These are phyloP conservation scores for Psilocybe cubensis DNA, from an alignment of 768 basidiomycete genomes.

Conservation along the genomic window DNA sequence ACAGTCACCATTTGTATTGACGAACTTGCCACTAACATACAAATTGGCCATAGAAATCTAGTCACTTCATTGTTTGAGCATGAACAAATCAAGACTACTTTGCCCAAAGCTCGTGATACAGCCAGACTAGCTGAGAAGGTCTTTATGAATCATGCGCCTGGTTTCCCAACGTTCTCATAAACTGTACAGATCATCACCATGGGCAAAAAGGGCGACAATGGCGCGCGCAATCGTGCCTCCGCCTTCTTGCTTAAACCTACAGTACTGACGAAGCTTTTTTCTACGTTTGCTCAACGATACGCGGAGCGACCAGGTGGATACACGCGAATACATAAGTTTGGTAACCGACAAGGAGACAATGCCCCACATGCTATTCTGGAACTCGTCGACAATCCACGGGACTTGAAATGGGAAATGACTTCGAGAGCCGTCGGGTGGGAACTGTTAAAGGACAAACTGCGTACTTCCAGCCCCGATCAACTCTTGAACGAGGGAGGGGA, in stretches of 20 bases:
- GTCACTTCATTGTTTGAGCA: conserved; percentile 94
- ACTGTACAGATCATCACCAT: conserved; percentile 79
- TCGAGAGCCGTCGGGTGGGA: conserved; percentile 90
- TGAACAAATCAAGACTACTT: conserved; percentile 93
- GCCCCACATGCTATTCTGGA: conserved; percentile 92
- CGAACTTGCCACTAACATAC: background rate
- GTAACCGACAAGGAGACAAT: conserved; percentile 90
- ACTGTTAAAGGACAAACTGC: conserved; percentile 60
- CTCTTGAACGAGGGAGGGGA: conserved; percentile 56
- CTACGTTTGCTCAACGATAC: conserved; percentile 80
- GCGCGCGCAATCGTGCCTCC: conserved; percentile 71
- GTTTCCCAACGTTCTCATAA: background rate
- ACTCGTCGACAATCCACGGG: conserved; percentile 92
- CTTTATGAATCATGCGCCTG: background rate
- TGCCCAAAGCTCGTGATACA: conserved; percentile 93
- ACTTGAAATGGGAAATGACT: conserved; percentile 87
- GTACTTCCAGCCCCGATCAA: conserved; percentile 41
- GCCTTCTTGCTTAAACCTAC: conserved; percentile 77
- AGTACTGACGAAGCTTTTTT: conserved; percentile 84
- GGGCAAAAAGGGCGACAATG: conserved; percentile 82
- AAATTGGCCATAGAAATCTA: conserved; percentile 64
- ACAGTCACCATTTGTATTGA: background rate
- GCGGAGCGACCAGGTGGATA: conserved; percentile 87
- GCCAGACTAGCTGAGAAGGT: conserved; percentile 95
- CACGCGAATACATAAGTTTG: conserved; percentile 91